These are phyloP conservation scores for Bothriochloa decipiens DNA, from an alignment of 176 grass and related monocot genomes.

Conservation along the genomic window DNA sequence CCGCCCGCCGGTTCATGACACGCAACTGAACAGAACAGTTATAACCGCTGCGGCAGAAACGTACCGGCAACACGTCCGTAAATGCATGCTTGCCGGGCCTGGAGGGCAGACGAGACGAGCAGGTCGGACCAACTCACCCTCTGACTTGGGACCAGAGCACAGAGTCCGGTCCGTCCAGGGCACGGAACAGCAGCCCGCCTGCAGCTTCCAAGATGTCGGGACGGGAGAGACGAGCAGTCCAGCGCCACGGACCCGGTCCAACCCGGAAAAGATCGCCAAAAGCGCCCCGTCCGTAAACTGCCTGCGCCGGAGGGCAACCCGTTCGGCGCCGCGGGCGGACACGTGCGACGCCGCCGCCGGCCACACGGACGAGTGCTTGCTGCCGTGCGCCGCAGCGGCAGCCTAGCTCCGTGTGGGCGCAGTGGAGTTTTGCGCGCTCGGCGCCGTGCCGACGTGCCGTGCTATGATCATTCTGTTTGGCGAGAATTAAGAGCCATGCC, in stretches of 20 bases:
- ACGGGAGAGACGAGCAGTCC: neutral
- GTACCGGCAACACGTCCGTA: neutral
- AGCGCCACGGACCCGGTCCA: neutral
- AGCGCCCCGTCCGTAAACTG: neutral
- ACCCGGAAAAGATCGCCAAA: neutral
- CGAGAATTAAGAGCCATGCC: neutral
- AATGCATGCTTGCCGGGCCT: neutral
- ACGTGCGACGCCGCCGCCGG: neutral
- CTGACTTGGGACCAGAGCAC: neutral
- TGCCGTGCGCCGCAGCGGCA: neutral
- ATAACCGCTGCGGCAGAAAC: neutral
- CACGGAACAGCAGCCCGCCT: neutral
- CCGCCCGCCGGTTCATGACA: neutral
- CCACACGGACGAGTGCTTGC: neutral
- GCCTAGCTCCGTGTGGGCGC: neutral
- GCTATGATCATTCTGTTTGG: neutral
- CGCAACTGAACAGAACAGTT: neutral
- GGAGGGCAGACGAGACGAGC: neutral
- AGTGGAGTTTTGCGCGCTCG: neutral
- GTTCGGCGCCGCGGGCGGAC: neutral
- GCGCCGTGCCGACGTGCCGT: neutral
- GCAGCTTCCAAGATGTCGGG: neutral
- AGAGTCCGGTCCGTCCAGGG: neutral
- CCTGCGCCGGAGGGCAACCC: constrained; percentile 28
- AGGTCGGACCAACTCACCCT: neutral